These are phyloP conservation scores for Colletotrichum eleusines DNA, from an alignment of 2,329 filamentous ascomycete genomes.

Conservation along the genomic window DNA sequence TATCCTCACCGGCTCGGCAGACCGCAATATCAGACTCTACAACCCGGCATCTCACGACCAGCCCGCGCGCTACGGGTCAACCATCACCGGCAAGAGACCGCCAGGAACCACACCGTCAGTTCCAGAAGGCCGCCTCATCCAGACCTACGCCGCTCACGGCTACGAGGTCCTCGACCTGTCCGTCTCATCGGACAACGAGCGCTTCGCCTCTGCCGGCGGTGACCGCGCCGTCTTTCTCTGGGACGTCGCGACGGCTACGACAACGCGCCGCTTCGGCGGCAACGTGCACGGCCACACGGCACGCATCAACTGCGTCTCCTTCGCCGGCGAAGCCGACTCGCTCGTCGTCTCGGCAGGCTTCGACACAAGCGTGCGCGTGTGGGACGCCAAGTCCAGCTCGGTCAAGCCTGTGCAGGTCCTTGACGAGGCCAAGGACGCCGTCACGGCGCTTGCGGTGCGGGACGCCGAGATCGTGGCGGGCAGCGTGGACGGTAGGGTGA, in stretches of 20 bases:
- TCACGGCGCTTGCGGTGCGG: constrained; percentile 63
- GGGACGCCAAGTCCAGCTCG: constrained; percentile 72
- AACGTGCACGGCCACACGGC: constrained; percentile 73
- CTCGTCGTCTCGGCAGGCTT: constrained; percentile 80
- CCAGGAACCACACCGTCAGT: constrained; percentile 51
- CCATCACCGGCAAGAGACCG: constrained; percentile 51
- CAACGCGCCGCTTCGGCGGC: constrained; percentile 78
- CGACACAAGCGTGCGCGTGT: constrained; percentile 81
- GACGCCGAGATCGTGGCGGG: constrained; percentile 75
- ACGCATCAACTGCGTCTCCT: constrained; percentile 82
- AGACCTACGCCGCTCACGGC: constrained; percentile 89
- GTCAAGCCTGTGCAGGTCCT: constrained; percentile 78
- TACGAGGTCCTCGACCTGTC: constrained; percentile 89
- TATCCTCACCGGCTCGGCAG: constrained; percentile 86
- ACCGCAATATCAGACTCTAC: constrained; percentile 88
- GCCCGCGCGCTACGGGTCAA: constrained; percentile 43
- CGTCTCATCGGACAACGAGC: constrained; percentile 81
- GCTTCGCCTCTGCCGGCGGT: constrained; percentile 88
- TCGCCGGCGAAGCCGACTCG: constrained; percentile 80
- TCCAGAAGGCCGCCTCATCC: constrained; percentile 75
- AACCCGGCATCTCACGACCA: constrained; percentile 70
- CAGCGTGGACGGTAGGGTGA: constrained; percentile 86
- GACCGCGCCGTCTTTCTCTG: constrained; percentile 93
- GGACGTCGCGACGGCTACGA: constrained; percentile 88
- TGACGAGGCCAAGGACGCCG: constrained; percentile 77